phyloP scores from a whole-genome alignment of 116 monocot species.

The Dioscorea cayenensis region DNA sequence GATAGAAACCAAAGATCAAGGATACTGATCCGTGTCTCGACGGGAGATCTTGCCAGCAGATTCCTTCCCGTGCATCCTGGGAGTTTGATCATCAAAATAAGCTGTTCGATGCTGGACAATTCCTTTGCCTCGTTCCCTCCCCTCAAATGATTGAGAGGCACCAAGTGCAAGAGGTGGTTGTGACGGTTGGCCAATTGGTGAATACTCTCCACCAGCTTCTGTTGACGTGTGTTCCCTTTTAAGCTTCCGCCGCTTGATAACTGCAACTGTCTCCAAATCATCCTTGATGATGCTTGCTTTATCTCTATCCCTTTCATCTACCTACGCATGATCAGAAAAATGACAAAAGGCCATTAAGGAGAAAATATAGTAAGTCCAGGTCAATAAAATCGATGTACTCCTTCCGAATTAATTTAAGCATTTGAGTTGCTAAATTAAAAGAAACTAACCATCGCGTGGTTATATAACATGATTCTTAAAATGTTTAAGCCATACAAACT shows the following conservation, averaged over 20 bases:
- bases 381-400: no score
- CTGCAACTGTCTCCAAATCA: constrained; percentile 51
- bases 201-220: constrained; percentile 61
- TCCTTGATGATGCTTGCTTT: constrained; percentile 66
- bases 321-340: constrained; percentile 24
- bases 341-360: not conserved
- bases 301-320: constrained; percentile 81
- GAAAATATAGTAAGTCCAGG: no score
- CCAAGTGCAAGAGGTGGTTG: constrained; percentile 23
- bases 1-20: constrained; percentile 13
- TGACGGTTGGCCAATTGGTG: constrained; percentile 33
- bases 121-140: constrained; percentile 64
- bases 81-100: constrained; percentile 56
- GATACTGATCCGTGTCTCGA: constrained; percentile 89
- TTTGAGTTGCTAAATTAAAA: no score
- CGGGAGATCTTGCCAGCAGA: constrained; percentile 56
- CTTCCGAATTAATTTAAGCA: no score
- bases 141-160: constrained; percentile 52
- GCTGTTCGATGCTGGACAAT: constrained; percentile 44
- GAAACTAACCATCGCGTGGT: no score
- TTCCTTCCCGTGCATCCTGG: constrained; percentile 78
- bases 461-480: no score
- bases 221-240: constrained; percentile 59
- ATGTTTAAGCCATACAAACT: no score
- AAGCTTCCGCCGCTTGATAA: constrained; percentile 66